A percentile compares a stretch with the other conserved stretches of the same genome.
Evolutionary conservation across 805 yeast species (phyloP).

Genomic region (Dipodascopsis tothii): DNA sequence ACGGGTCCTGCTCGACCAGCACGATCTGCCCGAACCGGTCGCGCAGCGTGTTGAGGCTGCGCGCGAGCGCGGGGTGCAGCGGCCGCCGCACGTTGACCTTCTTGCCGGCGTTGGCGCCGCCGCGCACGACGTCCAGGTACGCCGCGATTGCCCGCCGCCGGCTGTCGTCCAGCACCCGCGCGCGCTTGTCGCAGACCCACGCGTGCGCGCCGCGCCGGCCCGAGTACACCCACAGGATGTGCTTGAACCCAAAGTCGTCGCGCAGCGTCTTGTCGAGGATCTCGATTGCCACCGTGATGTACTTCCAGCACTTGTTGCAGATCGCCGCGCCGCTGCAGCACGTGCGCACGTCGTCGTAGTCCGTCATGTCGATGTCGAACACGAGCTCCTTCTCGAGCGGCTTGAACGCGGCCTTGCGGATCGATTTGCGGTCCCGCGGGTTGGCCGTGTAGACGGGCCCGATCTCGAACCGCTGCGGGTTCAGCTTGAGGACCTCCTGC

Average conservation of each 20-base stretch:
- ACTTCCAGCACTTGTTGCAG: conserved; percentile 88
- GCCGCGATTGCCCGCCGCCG: conserved; percentile 74
- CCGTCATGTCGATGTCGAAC: conserved; percentile 95
- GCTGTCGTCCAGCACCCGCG: conserved; percentile 63
- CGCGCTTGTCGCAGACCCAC: conserved; percentile 87
- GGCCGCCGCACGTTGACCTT: conserved; percentile 62
- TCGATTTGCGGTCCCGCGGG: conserved; percentile 75
- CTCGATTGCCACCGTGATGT: conserved; percentile 74
- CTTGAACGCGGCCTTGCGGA: conserved; percentile 68
- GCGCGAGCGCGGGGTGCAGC: conserved; percentile 71
- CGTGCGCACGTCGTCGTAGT: conserved; percentile 87
- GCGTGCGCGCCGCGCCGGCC: conserved; percentile 99
- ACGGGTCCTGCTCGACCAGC: conserved; percentile 79
- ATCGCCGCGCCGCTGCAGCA: conserved; percentile 83
- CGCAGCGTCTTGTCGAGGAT: conserved; percentile 63
- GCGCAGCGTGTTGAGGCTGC: conserved; percentile 64
- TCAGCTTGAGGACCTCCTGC: conserved; percentile 59
- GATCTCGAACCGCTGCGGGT: conserved; percentile 87
- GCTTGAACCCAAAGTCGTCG: conserved; percentile 83
- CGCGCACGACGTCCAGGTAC: conserved; percentile 63
- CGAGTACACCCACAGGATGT: conserved; percentile 89
- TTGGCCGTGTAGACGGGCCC: conserved; percentile 86
- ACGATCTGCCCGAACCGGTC: conserved; percentile 57
- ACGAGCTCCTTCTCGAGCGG: conserved; percentile 83
- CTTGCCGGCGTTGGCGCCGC: conserved; percentile 40